These are phyloP conservation scores for Cryoendolithus antarcticus DNA, from an alignment of 2,329 filamentous ascomycete species.

Conservation along the genomic window DNA sequence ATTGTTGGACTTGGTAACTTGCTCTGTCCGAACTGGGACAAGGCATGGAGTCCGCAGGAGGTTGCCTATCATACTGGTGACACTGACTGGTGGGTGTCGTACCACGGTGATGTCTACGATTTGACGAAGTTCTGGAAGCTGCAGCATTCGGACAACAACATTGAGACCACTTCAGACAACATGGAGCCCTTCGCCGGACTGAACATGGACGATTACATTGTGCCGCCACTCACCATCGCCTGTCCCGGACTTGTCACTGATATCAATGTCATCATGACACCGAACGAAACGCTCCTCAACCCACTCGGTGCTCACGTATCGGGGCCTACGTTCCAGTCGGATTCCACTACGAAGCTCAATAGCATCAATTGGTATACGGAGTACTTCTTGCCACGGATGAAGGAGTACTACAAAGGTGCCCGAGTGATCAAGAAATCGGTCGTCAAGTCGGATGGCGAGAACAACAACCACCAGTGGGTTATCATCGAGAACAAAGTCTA, in stretches of 20 bases:
- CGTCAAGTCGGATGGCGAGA: slow-evolving; percentile 53
- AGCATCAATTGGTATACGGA: slow-evolving; percentile 64
- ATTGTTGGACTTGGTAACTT: slow-evolving; percentile 76
- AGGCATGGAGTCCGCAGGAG: slow-evolving; percentile 67
- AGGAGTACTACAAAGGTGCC: slow-evolving; percentile 76
- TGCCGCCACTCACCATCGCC: slow-evolving; percentile 59
- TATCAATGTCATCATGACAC: slow-evolving; percentile 44
- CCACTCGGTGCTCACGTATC: slow-evolving; percentile 51
- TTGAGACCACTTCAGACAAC: slow-evolving; percentile 42
- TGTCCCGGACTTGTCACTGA: slow-evolving; percentile 62
- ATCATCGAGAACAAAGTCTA: slow-evolving; percentile 66
- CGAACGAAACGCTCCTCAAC: slow-evolving; percentile 49
- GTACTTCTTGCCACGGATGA: slow-evolving; percentile 64
- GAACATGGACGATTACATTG: slow-evolving; percentile 76
- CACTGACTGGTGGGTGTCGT: slow-evolving; percentile 74
- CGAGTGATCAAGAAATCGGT: slow-evolving; percentile 56
- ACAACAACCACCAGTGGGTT: slow-evolving; percentile 64
- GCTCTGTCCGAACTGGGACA: slow-evolving; percentile 82
- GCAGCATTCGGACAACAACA: slow-evolving; percentile 63
- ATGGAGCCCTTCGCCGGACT: slow-evolving; percentile 72
- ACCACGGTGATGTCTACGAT: slow-evolving; percentile 84
- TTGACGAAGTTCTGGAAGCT: slow-evolving; percentile 75
- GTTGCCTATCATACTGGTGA: slow-evolving; percentile 57
- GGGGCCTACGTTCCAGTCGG: slow-evolving; percentile 45
- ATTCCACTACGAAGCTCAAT: slow-evolving; percentile 43